Evolutionary conservation across 2,329 filamentous ascomycete genomes (phyloP), one percentile per base, ranked within the genome.

Genomic region (Aspergillus ochraceoroseus): DNA sequence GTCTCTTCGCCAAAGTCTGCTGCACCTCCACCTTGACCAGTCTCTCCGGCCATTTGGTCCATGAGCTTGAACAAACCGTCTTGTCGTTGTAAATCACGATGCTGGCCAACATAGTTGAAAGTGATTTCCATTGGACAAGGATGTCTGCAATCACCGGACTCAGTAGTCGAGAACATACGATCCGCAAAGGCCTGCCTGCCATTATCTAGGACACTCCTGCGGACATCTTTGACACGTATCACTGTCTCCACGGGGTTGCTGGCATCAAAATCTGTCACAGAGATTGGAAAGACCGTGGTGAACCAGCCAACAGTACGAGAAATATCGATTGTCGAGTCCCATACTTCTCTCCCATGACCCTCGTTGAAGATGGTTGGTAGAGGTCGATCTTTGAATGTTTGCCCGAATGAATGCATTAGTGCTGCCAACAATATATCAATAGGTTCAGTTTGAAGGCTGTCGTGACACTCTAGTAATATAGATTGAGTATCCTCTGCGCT

Each of bases 241-340:
- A 67, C 47, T 3, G 61, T 61, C 4, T 64, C 57, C 4, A 62
- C 40, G 0, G 62, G 53, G 33, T 58, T 44, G 1, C 58, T 45
- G 1, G 56, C 29, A 9, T 51, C 53, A 22, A 57, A 50, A 2
- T 50, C 46, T 2, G 53, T 46, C 0, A 69, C 57, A 17, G 62
- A 63, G 3, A 72, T 63, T 0, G 71, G 71, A 35, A 68, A 70
- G 5, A 74, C 52, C 14, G 68, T 70, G 0, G 71, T 74, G 43
- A 74, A 75, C 72, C 72, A 75, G 5, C 72, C 72, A 2, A 74
- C 62, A 1, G 71, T 74, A 4, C 68, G 62, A 2, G 70, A 71
- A 4, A 74, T 62, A 32, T 74, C 71, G 32, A 74, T 66, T 2
- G 60, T 61, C 0, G 59, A 33, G 34, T 71, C 62, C 61, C 70